Evolutionary conservation across 164 flowering plant genomes (phyloP), one percentile per base, ranked within the genome.

Genomic region (Sedum album): DNA sequence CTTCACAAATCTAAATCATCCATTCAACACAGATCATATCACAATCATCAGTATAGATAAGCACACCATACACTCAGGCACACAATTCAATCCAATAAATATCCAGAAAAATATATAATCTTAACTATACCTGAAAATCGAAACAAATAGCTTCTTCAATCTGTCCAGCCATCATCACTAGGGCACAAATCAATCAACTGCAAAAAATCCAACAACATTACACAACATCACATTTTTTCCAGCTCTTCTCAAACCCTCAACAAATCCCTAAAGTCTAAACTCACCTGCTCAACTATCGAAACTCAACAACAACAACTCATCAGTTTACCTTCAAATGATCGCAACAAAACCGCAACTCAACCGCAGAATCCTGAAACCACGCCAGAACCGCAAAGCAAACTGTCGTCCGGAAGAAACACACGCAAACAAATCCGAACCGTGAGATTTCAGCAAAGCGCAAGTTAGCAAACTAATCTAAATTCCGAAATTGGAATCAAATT

Each of bases 141-240:
- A 76, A n/a, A 67, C 72, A 70, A 67, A 74, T 53, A 20, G 84
- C 79, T 55, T 88, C 86, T 74, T 82, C 80, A 31, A 80, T 75
- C 71, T 86, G 88, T 55, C 88, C 85, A 23, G 86, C 84, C 93
- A 87, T 35, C 38, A 35, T 23, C 26, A 51, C 8, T 23, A 51
- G n/a, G 20, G 18, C 51, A 46, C 51, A 46, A 46, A 46, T 46
- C 51, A 51, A 51, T 51, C 57, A 51, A 21, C 57, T 51, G 57
- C 57, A 51, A 20, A 48, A 20, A 48, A 48, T 23, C n/a, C 57
- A 51, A 2, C 7, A 9, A n/a, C n/a, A n/a, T n/a, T n/a, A n/a
- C n/a, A n/a, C n/a, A n/a, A 46, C 51, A 46, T 21, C 23, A 10
- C 57, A 21, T 51, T 6, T n/a, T 51, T 51, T 51, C 57, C 57